These are phyloP conservation scores for Aspergillus phoenicis DNA, from an alignment of 2,329 filamentous ascomycete species.

Conservation along the genomic window DNA sequence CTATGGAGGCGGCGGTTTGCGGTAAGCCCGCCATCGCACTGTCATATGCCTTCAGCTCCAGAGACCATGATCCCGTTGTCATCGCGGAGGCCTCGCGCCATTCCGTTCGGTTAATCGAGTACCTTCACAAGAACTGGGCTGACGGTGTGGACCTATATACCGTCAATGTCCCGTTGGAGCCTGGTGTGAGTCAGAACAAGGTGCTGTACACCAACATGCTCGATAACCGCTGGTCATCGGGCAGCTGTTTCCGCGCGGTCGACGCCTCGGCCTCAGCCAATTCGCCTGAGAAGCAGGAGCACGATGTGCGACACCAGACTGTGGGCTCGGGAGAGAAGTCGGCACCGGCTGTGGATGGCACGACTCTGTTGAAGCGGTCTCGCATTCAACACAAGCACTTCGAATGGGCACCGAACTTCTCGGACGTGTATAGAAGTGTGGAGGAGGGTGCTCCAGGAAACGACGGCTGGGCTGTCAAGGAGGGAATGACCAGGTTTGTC, in stretches of 20 bases:
- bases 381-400: slow-evolving; percentile 81
- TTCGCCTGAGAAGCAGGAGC: slow-evolving; percentile 67
- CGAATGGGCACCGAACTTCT: slow-evolving; percentile 88
- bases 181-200: slow-evolving; percentile 70
- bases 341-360: slow-evolving; percentile 45
- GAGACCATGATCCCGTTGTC: slow-evolving; percentile 78
- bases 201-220: slow-evolving; percentile 83
- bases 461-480: slow-evolving; percentile 89
- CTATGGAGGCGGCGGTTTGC: slow-evolving; percentile 75
- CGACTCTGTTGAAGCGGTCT: slow-evolving; percentile 35
- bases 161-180: slow-evolving; percentile 85
- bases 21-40: slow-evolving; percentile 74
- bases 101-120: slow-evolving; percentile 75
- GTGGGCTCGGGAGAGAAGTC: too few species aligned
- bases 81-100: slow-evolving; percentile 76
- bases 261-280: slow-evolving; percentile 64
- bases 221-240: slow-evolving; percentile 86
- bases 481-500: slow-evolving; percentile 77
- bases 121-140: slow-evolving; percentile 74
- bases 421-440: slow-evolving; percentile 86
- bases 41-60: slow-evolving; percentile 85
- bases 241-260: slow-evolving; percentile 82
- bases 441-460: slow-evolving; percentile 76
- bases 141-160: slow-evolving; percentile 79
- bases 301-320: slow-evolving; percentile 66